These are phyloP conservation scores for Exophiala lecanii-corni DNA, from an alignment of 2,329 filamentous ascomycete genomes.

Conservation along the genomic window DNA sequence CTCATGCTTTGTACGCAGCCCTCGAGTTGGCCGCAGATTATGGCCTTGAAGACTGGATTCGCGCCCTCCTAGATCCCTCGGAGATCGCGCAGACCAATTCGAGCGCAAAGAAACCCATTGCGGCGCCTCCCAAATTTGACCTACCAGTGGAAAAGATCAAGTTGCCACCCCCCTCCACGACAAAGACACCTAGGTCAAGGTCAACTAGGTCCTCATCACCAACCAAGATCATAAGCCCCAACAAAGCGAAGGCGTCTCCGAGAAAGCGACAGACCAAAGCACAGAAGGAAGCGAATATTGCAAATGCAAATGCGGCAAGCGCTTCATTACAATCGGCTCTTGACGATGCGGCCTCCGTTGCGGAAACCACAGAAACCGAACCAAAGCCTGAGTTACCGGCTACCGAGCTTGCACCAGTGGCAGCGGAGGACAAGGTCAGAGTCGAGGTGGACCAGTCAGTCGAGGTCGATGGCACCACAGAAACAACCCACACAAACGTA, in stretches of 20 bases:
- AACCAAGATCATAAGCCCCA: constrained; percentile 36
- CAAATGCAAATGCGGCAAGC: constrained; percentile 45
- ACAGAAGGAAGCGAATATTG: constrained; percentile 46
- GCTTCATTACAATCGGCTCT: constrained; percentile 46
- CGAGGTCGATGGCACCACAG: constrained; percentile 61
- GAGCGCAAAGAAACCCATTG: constrained; percentile 70
- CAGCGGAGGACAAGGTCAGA: constrained; percentile 52
- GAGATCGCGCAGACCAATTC: constrained; percentile 66
- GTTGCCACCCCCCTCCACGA: constrained; percentile 16
- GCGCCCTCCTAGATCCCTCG: constrained; percentile 82
- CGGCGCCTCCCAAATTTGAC: constrained; percentile 76
- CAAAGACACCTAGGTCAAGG: constrained; percentile 36
- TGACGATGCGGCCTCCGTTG: constrained; percentile 38
- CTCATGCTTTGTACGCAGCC: constrained; percentile 48
- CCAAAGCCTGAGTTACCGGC: constrained; percentile 15
- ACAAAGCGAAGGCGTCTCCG: constrained; percentile 44
- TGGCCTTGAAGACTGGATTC: constrained; percentile 78
- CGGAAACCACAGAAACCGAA: constrained; percentile 27
- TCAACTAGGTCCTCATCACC: constrained; percentile 58
- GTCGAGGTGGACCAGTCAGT: constrained; percentile 68
- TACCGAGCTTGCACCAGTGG: constrained; percentile 17
- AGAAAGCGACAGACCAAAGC: constrained; percentile 49
- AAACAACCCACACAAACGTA: constrained; percentile 68
- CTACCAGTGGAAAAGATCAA: constrained; percentile 44
- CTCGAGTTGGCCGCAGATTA: constrained; percentile 83